Evolutionary conservation across 345 rosid genomes (phyloP).

Genomic region (Xanthoceras sorbifolium): DNA sequence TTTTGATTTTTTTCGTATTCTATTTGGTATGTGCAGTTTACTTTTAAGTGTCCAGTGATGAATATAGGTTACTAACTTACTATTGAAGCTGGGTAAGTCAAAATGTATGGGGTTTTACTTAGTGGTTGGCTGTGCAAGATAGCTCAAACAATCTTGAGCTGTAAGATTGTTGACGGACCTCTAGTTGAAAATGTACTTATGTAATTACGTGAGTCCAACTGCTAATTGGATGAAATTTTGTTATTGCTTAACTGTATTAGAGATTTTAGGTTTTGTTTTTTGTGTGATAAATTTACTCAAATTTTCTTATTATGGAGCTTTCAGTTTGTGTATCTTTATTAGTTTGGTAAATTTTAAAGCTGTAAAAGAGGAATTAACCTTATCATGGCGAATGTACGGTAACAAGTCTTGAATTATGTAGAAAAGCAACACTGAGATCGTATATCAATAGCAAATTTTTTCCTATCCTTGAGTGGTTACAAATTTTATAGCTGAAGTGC

Average conservation of each 20-base stretch:
- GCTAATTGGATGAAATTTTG: background rate
- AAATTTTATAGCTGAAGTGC: background rate
- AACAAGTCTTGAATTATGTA: background rate
- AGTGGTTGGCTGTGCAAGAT: background rate
- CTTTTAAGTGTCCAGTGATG: background rate
- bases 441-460: no score
- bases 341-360: background rate
- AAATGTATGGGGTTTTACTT: background rate
- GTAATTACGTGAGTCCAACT: background rate
- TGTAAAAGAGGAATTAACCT: background rate
- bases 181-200: background rate
- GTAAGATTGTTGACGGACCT: background rate
- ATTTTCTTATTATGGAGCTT: background rate
- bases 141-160: background rate
- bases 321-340: background rate
- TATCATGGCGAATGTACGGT: background rate
- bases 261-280: background rate
- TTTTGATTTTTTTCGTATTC: slow-evolving; percentile 66
- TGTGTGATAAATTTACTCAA: background rate
- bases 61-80: background rate
- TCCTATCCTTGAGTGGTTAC: background rate
- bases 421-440: background rate
- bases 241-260: background rate
- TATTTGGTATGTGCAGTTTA: slow-evolving; percentile 50
- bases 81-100: background rate